Evolutionary conservation across 2,329 filamentous ascomycete species (phyloP).

Genomic region (Xylaria sp.): DNA sequence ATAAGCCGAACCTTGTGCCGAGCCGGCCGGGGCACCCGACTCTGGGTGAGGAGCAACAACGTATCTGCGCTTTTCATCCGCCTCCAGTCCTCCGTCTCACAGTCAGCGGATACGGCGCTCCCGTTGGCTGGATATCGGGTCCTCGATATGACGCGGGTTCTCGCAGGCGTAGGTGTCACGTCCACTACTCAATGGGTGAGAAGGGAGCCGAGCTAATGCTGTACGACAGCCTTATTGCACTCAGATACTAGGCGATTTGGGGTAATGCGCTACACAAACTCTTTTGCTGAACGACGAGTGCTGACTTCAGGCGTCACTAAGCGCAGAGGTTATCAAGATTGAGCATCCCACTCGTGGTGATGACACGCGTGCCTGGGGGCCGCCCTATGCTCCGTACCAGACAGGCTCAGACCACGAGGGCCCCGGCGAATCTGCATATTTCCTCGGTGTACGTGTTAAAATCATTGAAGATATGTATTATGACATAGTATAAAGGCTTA

Average conservation of each 20-base stretch:
- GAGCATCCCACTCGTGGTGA: conserved; percentile 92
- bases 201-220: conserved; percentile 28
- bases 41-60: conserved; percentile 6
- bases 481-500: neutral
- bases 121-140: conserved; percentile 88
- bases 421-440: conserved; percentile 93
- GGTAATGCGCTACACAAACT: conserved; percentile 61
- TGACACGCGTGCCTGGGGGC: conserved; percentile 95
- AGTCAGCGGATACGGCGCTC: conserved; percentile 42
- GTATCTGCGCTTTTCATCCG: conserved; percentile 22
- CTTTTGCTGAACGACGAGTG: conserved; percentile 22
- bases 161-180: conserved; percentile 82
- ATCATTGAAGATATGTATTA: neutral
- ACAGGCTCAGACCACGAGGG: conserved; percentile 64
- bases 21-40: conserved; percentile 17
- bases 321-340: conserved; percentile 93
- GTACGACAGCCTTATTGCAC: conserved; percentile 85
- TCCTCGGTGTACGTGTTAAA: conserved; percentile 71
- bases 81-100: conserved; percentile 38
- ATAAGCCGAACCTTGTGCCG: conserved; percentile 16
- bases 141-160: conserved; percentile 93
- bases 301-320: conserved; percentile 53
- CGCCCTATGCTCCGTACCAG: conserved; percentile 84
- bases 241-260: conserved; percentile 93
- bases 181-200: neutral